phyloP scores from a whole-genome alignment of 2,329 filamentous ascomycete genomes.

The Thelonectria blattea region DNA sequence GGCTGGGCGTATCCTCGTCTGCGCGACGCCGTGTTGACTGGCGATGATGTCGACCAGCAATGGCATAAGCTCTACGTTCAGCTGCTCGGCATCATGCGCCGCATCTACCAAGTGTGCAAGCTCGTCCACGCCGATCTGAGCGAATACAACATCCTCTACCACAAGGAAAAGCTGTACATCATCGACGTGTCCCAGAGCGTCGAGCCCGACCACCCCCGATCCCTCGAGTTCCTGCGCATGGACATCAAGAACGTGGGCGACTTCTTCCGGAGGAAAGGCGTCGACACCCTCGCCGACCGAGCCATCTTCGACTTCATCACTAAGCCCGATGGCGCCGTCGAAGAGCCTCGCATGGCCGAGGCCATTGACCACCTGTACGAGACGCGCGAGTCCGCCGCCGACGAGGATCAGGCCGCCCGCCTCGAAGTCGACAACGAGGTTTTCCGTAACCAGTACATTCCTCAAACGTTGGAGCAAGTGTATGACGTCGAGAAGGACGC shows the following conservation, averaged over 20 bases:
- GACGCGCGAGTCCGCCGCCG: slow-evolving; percentile 55
- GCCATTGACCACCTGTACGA: slow-evolving; percentile 72
- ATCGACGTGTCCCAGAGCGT: slow-evolving; percentile 98
- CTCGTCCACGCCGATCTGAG: slow-evolving; percentile 96
- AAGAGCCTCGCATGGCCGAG: slow-evolving; percentile 65
- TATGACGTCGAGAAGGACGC: slow-evolving; percentile 95
- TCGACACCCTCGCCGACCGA: slow-evolving; percentile 80
- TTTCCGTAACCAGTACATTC: slow-evolving; percentile 95
- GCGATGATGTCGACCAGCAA: slow-evolving; percentile 70
- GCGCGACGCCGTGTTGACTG: slow-evolving; percentile 79
- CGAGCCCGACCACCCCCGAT: slow-evolving; percentile 93
- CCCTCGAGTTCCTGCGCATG: slow-evolving; percentile 93
- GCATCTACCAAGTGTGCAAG: slow-evolving; percentile 88
- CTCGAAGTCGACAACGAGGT: slow-evolving; percentile 86
- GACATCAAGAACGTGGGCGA: slow-evolving; percentile 97
- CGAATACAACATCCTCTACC: slow-evolving; percentile 97
- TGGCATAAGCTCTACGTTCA: slow-evolving; percentile 85
- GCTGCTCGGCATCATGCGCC: slow-evolving; percentile 85
- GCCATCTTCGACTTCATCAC: slow-evolving; percentile 86
- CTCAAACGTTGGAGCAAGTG: slow-evolving; percentile 92
- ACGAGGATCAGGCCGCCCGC: slow-evolving; percentile 60
- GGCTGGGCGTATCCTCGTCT: slow-evolving; percentile 89
- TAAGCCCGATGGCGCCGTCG: slow-evolving; percentile 61
- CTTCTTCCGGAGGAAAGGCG: slow-evolving; percentile 87
- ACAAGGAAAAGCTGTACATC: slow-evolving; percentile 82